Base-by-base conservation (phyloP, 805 yeast genomes). In the Lipomyces oligophaga region DNA sequence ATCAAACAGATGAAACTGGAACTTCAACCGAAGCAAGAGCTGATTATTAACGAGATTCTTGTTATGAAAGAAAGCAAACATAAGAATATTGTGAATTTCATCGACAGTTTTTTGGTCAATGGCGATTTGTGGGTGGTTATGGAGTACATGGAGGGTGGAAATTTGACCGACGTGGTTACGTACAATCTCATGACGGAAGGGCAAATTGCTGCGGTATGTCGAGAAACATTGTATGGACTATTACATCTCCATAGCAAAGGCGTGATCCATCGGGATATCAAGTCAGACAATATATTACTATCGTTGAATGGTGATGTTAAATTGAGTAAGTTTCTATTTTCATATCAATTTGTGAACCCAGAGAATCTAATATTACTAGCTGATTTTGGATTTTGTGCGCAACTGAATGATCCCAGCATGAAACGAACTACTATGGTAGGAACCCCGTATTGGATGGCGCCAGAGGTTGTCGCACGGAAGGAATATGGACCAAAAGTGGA, bases 401-500 rank as follows among this genome's bases (percentile, higher is more conserved):
- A 89, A 66, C 75, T 85, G 51, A 85, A 83, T 30, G 94, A 83
- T 55, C 76, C 78, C 44, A 83, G 85, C 55, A 72, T 84, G 45
- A 89, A 90, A 66, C 80, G 99, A 64, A 88, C 96, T 2, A 93
- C 99, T 3, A 87, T 93, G 95, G 98, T 93, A 15, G 99, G 99
- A 13, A 93, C 99, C 0, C 98, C 99, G 11, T 93, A 93, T 65
- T 93, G 99, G 99, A 93, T 93, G 99, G 99, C 99, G 0, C 99
- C 99, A 1, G 99, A 93, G 66, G 96, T 93, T 43, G 96, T 93
- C 22, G 80, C 89, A 16, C 79, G 94, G 58, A 89, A 88, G 65
- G 96, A 89, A 62, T 93, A 93, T 63, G 98, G 95, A 28, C 93
- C 95, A 38, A 89, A 93, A 64, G 96, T 93, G 35, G 99, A 93